Evolutionary conservation across 345 rosid genomes (phyloP).

Genomic region (Euphorbia pulcherrima): DNA sequence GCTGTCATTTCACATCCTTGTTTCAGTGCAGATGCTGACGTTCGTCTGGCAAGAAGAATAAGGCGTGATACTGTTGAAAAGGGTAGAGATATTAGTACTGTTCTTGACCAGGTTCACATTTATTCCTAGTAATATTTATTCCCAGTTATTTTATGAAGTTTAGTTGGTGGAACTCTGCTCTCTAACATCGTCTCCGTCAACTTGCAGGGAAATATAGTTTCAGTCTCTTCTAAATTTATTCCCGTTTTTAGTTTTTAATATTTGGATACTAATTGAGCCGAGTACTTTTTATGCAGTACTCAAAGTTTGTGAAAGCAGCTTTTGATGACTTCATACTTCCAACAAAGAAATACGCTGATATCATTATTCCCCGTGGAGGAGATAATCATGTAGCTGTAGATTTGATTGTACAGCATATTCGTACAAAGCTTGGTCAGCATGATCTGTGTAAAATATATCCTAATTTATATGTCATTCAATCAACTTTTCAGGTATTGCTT

Average conservation of each 20-base stretch:
- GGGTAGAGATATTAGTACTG: constrained; percentile 78
- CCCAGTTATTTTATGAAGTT: not conserved
- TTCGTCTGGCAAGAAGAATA: constrained; percentile 95
- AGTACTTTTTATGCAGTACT: constrained; percentile 66
- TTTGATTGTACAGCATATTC: constrained; percentile 95
- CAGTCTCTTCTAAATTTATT: not conserved
- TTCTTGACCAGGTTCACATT: constrained; percentile 82
- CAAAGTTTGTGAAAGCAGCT: constrained; percentile 98
- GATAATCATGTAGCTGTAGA: constrained; percentile 98
- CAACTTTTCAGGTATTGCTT: constrained; percentile 85
- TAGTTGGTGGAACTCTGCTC: not conserved
- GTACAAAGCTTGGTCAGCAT: constrained; percentile 96
- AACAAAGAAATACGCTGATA: constrained; percentile 97
- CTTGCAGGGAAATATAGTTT: not conserved
- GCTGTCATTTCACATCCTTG: constrained; percentile 38
- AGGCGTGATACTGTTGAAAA: constrained; percentile 85
- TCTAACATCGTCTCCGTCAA: not conserved
- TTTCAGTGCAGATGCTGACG: constrained; percentile 96
- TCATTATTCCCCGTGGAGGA: constrained; percentile 98
- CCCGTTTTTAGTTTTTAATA: not conserved
- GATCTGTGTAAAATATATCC: constrained; percentile 98
- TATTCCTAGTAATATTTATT: not conserved
- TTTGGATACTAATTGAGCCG: constrained; percentile 13
- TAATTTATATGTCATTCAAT: constrained; percentile 83
- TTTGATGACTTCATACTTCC: constrained; percentile 99